A percentile compares a stretch with the other conserved stretches of the same genome.
Conservation (phyloP, 768 basidiomycete genomes). For the Baorangia bicolor region DNA sequence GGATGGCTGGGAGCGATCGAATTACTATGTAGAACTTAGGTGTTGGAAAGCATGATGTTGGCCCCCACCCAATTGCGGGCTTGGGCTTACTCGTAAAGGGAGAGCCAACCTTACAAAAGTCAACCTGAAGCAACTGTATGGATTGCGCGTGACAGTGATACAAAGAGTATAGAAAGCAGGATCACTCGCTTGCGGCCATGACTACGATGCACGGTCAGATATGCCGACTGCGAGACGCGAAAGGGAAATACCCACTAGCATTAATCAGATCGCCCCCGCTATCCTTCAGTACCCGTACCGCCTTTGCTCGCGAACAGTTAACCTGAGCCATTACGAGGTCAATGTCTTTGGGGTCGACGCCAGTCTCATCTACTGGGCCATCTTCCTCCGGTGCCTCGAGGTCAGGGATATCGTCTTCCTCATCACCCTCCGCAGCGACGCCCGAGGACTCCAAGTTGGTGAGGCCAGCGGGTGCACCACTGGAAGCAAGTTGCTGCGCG, state of each 20-base stretch:
- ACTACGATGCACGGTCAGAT: conserved; percentile 45
- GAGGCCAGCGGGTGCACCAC: conserved; percentile 43
- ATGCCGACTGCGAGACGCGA: background rate
- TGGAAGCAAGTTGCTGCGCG: conserved; percentile 71
- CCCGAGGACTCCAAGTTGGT: conserved; percentile 51
- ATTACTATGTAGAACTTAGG: conserved; percentile 78
- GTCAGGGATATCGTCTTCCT: conserved; percentile 80
- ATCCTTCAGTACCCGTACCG: conserved; percentile 86
- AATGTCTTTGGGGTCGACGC: conserved; percentile 91
- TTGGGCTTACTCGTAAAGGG: conserved; percentile 3
- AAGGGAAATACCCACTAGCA: conserved; percentile 75
- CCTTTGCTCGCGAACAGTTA: conserved; percentile 88
- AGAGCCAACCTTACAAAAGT: background rate
- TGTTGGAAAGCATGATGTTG: conserved; percentile 49
- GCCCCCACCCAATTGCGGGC: background rate
- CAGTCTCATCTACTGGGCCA: conserved; percentile 80
- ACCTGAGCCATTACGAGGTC: conserved; percentile 91
- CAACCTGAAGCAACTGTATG: conserved; percentile 13
- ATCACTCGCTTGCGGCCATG: conserved; percentile 91
- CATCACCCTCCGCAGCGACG: conserved; percentile 52
- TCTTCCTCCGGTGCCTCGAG: conserved; percentile 82
- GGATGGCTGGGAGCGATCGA: conserved; percentile 85
- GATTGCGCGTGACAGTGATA: conserved; percentile 29
- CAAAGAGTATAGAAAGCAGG: conserved; percentile 33
- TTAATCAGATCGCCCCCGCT: conserved; percentile 94